Evolutionary conservation across 2,329 filamentous ascomycete genomes (phyloP), one percentile per base, ranked within the genome.

Genomic region (Cercospora berteroae): DNA sequence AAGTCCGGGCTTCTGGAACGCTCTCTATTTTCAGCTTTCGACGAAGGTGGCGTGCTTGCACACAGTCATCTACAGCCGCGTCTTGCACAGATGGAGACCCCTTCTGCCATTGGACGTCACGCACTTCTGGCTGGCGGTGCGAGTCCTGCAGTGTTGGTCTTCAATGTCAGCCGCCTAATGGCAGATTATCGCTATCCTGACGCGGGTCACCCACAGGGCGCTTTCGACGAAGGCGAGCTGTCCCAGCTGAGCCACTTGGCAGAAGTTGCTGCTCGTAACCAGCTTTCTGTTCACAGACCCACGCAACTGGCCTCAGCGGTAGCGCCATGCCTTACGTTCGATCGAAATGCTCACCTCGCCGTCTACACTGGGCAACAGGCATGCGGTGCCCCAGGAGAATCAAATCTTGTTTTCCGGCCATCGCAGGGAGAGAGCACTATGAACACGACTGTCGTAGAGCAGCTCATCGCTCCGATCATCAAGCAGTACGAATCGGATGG

Each of bases 291-390:
- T 5, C 60, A 76, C 23, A 72, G 70, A 7, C 78, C 77, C 0
- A 69, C 72, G 5, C 65, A 71, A 18, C 69, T 79, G 4, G 70
- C 72, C 5, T 77, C 74, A 12, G 72, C 74, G 9, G 74, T 75
- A 0, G 68, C 74, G 7, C 77, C 78, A 23, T 75, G 73, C 31
- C 65, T 81, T 33, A 80, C 78, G 1, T 72, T 80, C 18, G 79
- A 80, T 57, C 69, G 75, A 10, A 39, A 74, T 7, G 78, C 77
- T 4, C 70, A 76, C 27, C 64, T 79, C 10, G 77, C 77, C 8
- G 78, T 79, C 9, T 80, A 79, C 60, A 71, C 75, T n/a, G 79
- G 79, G 1, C 72, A 77, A 27, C 69, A 75, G 64, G 72, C 68
- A 3, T 80, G 77, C 57, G 74, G 73, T 16, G 69, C 48, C 5